These are phyloP conservation scores for Letharia columbiana DNA, from an alignment of 495 filamentous ascomycete species.

Conservation along the genomic window DNA sequence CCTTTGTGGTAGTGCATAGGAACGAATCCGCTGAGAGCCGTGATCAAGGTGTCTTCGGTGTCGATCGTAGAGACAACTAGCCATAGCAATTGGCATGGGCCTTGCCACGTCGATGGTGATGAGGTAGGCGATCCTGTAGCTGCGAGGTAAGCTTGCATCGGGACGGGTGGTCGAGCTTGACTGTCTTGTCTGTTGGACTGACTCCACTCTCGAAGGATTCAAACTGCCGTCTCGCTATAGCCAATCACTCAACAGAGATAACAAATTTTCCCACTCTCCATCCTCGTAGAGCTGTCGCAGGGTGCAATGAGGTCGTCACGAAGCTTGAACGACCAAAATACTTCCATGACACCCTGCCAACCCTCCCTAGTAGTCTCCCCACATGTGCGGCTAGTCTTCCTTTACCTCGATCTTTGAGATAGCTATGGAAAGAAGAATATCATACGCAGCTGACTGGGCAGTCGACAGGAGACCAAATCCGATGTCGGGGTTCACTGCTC, in stretches of 20 bases:
- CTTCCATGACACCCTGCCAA: not conserved
- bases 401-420: not conserved
- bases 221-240: not conserved
- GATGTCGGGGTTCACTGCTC: not conserved
- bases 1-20: not conserved
- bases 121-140: not conserved
- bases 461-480: not conserved
- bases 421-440: not conserved
- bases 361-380: not conserved
- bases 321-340: not conserved
- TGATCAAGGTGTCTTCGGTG: not conserved
- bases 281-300: not conserved
- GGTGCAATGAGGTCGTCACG: not conserved
- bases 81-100: not conserved
- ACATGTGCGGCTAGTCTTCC: not conserved
- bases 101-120: not conserved
- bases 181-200: not conserved
- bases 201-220: conserved; percentile 1
- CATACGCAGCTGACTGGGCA: not conserved
- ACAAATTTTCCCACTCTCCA: not conserved
- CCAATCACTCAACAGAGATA: not conserved
- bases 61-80: not conserved
- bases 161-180: not conserved
- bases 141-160: not conserved
- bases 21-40: not conserved